Evolutionary conservation across 169 alveolate genomes (phyloP).

Genomic region (Plasmodium adleri): DNA sequence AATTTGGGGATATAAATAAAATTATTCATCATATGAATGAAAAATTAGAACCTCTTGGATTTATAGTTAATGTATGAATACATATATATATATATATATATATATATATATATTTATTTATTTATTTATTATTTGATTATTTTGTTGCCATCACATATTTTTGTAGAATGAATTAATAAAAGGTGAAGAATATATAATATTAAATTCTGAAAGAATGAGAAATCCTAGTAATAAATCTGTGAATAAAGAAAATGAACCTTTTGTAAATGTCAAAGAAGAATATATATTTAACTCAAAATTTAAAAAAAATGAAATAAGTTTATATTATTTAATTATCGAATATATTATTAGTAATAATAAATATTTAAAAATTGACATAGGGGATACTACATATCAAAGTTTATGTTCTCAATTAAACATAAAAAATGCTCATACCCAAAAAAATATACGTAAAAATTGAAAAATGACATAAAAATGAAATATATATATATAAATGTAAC

Average conservation of each 20-base stretch:
- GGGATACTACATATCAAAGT: slow-evolving; percentile 45
- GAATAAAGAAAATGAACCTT: not conserved
- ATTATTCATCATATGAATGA: slow-evolving; percentile 63
- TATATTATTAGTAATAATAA: slow-evolving; percentile 45
- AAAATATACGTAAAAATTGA: slow-evolving; percentile 48
- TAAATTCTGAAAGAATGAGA: slow-evolving; percentile 35
- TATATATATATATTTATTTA: not conserved
- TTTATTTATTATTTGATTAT: not conserved
- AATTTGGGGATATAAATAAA: slow-evolving; percentile 59
- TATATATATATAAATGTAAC: not conserved
- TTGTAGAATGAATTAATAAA: slow-evolving; percentile 58
- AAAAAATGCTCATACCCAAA: slow-evolving; percentile 45
- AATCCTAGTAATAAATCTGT: not conserved
- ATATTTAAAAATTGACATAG: slow-evolving; percentile 35
- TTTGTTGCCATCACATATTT: not conserved
- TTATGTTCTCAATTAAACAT: slow-evolving; percentile 49
- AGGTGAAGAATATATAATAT: slow-evolving; percentile 62
- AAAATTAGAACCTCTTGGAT: slow-evolving; percentile 50
- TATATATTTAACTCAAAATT: slow-evolving; percentile 58
- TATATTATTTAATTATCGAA: slow-evolving; percentile 57
- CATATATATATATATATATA: not conserved
- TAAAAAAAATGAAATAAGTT: slow-evolving; percentile 62
- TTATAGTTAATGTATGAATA: slow-evolving; percentile 43
- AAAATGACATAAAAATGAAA: not conserved
- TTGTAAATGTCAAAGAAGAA: slow-evolving; percentile 38